Conservation (phyloP, 2,329 filamentous ascomycete species). For the Botrytis squamosa region DNA sequence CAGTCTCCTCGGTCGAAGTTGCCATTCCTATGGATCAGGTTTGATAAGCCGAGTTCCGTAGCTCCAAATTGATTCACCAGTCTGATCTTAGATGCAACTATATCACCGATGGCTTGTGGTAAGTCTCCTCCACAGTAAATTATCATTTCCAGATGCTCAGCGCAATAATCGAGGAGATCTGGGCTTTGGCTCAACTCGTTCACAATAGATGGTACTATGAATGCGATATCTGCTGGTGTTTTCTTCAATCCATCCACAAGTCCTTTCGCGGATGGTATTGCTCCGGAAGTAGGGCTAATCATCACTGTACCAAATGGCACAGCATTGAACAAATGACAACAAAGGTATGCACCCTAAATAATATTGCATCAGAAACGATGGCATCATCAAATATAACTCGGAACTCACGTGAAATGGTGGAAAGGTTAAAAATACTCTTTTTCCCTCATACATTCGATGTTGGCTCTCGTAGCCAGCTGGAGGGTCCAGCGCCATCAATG, state of each 20-base stretch:
- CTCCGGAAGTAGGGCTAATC: constrained; percentile 1
- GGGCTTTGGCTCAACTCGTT: constrained; percentile 7
- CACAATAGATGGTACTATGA: constrained; percentile 1
- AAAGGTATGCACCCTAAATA: neutral
- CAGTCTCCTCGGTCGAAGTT: neutral
- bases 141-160: neutral
- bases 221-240: neutral
- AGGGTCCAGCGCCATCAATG: neutral
- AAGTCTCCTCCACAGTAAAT: constrained; percentile 19
- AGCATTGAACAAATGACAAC: neutral
- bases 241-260: constrained; percentile 1
- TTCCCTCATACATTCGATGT: neutral
- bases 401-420: constrained; percentile 10
- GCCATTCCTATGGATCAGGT: neutral
- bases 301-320: constrained; percentile 3
- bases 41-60: neutral
- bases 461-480: neutral
- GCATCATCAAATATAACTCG: neutral
- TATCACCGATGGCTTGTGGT: constrained; percentile 5
- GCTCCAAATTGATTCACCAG: neutral
- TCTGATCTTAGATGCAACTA: constrained; percentile 11
- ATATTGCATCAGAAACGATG: neutral
- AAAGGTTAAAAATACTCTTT: neutral
- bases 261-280: constrained; percentile 2
- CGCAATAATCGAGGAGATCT: neutral